phyloP scores from a whole-genome alignment of 495 filamentous ascomycete genomes.

The Penicillium crystallinum region DNA sequence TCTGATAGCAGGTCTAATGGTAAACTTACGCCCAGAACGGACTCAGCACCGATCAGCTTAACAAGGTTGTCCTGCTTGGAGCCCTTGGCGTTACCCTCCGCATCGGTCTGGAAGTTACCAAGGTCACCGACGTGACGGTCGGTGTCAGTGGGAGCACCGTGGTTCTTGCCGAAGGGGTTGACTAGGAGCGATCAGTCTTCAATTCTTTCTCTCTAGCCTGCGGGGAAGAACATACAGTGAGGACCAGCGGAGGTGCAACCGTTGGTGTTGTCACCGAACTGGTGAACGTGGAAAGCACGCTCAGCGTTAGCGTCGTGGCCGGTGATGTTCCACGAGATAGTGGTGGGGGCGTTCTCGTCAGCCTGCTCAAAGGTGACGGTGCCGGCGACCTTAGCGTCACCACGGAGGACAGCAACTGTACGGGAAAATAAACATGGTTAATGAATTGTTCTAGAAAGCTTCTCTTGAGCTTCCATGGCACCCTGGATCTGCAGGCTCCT shows the following conservation, averaged over 20 bases:
- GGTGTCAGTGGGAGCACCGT: constrained; percentile 78
- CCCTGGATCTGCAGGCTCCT: background rate
- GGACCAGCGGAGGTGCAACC: constrained; percentile 97
- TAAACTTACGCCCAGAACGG: constrained; percentile 81
- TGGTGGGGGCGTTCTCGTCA: constrained; percentile 73
- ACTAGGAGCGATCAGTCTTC: constrained; percentile 45
- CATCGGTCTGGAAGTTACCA: constrained; percentile 94
- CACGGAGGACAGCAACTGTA: constrained; percentile 89
- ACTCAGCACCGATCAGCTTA: constrained; percentile 93
- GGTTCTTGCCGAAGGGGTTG: constrained; percentile 89
- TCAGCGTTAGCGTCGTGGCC: constrained; percentile 91
- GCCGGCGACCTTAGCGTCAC: constrained; percentile 88
- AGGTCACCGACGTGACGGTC: constrained; percentile 94
- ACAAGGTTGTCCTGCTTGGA: constrained; percentile 68
- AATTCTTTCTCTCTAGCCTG: background rate
- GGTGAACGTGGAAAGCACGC: constrained; percentile 96
- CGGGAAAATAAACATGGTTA: background rate
- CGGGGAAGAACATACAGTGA: constrained; percentile 63
- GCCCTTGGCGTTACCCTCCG: constrained; percentile 79
- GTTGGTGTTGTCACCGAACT: constrained; percentile 99
- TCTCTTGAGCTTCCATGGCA: background rate
- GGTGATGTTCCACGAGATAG: constrained; percentile 84
- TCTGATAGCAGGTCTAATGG: background rate
- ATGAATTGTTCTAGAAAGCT: constrained; percentile 11
- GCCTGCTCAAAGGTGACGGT: constrained; percentile 93